Conservation (phyloP, 306 rosid genomes). For the Medicago truncatula region MtrunA17r5.0-ANR NC_053045.1:35578501-35579000, state of each 20-base stretch:
- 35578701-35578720: constrained; percentile 79
- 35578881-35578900: constrained; percentile 17
- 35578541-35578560: constrained; percentile 69
- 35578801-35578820: constrained; percentile 37
- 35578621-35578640: constrained; percentile 69
- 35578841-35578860: not conserved
- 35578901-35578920: not conserved
- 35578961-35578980: constrained; percentile 32
- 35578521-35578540: constrained; percentile 41
- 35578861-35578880: constrained; percentile 6
- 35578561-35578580: constrained; percentile 77
- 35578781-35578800: constrained; percentile 44
- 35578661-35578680: constrained; percentile 86
- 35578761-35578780: constrained; percentile 82
- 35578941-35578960: constrained; percentile 33
- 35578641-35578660: constrained; percentile 64
- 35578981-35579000: constrained; percentile 17
- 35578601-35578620: constrained; percentile 65
- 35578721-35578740: constrained; percentile 71
- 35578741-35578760: constrained; percentile 83
- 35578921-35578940: not conserved
- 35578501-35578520: constrained; percentile 38
- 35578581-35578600: constrained; percentile 74
- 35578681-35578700: constrained; percentile 66
- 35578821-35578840: constrained; percentile 24